Conservation (phyloP, 2,329 filamentous ascomycete genomes). For the Colletotrichum brevisporum region DNA sequence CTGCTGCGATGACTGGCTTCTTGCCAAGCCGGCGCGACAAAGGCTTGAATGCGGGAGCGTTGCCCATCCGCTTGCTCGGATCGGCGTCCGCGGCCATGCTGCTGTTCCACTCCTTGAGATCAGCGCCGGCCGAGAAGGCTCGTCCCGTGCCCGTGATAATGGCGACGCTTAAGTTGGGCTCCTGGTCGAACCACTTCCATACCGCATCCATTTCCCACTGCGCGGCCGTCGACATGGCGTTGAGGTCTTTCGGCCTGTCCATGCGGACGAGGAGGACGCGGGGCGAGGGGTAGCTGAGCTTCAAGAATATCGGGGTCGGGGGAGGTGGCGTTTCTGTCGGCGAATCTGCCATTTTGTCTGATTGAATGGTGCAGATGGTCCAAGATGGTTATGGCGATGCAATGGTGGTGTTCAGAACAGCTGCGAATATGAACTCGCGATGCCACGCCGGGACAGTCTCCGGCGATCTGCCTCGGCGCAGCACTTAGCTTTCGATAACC, state of each 20-base stretch:
- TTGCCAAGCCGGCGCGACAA: conserved; percentile 61
- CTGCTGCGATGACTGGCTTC: conserved; percentile 72
- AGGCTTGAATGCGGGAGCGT: conserved; percentile 35
- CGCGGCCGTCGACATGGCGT: conserved; percentile 57
- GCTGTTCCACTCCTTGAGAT: conserved; percentile 65
- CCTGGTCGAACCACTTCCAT: conserved; percentile 69
- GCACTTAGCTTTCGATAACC: not conserved
- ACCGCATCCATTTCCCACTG: conserved; percentile 59
- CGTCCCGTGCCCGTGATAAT: conserved; percentile 66
- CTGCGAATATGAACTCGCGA: not conserved
- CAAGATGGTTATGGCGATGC: not conserved
- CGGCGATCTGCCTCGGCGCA: conserved; percentile 7
- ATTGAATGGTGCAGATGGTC: not conserved
- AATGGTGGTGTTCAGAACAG: too few relatives aligned
- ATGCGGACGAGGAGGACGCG: conserved; percentile 57
- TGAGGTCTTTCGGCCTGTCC: conserved; percentile 55
- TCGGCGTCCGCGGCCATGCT: conserved; percentile 43
- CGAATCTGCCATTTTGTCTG: conserved; percentile 7
- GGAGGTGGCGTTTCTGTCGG: conserved; percentile 51
- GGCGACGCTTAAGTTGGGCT: conserved; percentile 62
- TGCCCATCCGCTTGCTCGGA: conserved; percentile 41
- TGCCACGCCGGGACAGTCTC: not conserved
- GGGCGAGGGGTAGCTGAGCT: conserved; percentile 56
- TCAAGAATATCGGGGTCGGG: conserved; percentile 50
- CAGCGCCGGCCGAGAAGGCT: conserved; percentile 69